Conservation (phyloP, 2,329 filamentous ascomycete genomes). For the Catunica adiposa region DNA sequence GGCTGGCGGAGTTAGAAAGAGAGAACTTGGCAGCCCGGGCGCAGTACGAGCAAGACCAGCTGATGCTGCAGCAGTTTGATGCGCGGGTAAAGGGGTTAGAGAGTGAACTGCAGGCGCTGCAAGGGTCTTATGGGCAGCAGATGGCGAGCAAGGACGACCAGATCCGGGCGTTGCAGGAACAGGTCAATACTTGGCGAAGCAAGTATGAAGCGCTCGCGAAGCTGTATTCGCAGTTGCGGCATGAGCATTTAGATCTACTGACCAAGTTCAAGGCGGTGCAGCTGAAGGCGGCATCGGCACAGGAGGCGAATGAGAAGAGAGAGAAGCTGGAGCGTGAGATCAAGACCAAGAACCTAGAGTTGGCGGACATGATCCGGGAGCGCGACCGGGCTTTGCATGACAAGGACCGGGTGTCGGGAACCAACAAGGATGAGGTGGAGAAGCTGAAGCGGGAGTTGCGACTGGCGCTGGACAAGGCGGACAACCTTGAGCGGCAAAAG, state of each 20-base stretch:
- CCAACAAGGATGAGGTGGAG: conserved; percentile 83
- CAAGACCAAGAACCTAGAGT: conserved; percentile 98
- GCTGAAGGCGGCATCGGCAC: conserved; percentile 87
- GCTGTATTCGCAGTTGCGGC: conserved; percentile 86
- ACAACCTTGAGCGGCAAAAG: conserved; percentile 84
- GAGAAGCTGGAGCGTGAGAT: conserved; percentile 95
- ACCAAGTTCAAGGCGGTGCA: conserved; percentile 95
- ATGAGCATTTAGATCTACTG: conserved; percentile 85
- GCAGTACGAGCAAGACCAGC: conserved; percentile 91
- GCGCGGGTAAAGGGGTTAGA: conserved; percentile 86
- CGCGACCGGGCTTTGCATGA: conserved; percentile 86
- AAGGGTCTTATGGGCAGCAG: conserved; percentile 71
- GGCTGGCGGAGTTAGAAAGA: conserved; percentile 85
- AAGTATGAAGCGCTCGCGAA: conserved; percentile 97
- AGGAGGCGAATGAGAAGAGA: conserved; percentile 85
- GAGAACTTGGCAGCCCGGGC: conserved; percentile 89
- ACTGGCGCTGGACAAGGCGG: conserved; percentile 77
- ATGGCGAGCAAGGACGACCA: conserved; percentile 84
- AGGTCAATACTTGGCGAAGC: conserved; percentile 91
- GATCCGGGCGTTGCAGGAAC: conserved; percentile 80
- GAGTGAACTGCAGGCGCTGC: conserved; percentile 66
- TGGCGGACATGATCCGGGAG: conserved; percentile 97
- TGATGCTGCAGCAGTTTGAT: conserved; percentile 95
- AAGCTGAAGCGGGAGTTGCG: conserved; percentile 87
- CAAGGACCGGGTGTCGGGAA: conserved; percentile 70